Evolutionary conservation across 805 yeast species (phyloP).

Genomic region (Candida pseudofarinosa): DNA sequence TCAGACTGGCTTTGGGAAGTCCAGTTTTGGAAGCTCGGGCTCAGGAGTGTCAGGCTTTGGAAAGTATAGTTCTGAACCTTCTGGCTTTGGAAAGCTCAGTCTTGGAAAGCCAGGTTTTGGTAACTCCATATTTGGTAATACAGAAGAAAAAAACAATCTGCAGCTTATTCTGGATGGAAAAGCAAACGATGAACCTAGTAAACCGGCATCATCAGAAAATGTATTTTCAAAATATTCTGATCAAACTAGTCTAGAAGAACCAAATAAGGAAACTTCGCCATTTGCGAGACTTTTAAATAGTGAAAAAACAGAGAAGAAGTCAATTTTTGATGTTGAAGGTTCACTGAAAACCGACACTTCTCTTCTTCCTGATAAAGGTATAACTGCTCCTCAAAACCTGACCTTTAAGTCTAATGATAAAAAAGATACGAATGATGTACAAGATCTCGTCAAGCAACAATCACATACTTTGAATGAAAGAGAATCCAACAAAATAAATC

Average conservation of each 20-base stretch:
- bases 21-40: conserved; percentile 2
- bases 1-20: conserved; percentile 1
- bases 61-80: not conserved
- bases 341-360: not conserved
- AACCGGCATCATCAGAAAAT: not conserved
- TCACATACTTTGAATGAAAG: no score
- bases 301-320: not conserved
- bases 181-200: not conserved
- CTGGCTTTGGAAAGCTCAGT: not conserved
- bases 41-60: conserved; percentile 1
- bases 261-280: conserved; percentile 5
- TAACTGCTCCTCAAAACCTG: no score
- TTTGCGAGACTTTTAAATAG: conserved; percentile 4
- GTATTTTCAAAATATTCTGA: conserved; percentile 2
- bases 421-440: no score
- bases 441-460: no score
- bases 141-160: not conserved
- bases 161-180: not conserved
- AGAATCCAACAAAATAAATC: no score
- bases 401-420: no score
- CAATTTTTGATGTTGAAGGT: not conserved
- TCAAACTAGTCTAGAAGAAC: not conserved
- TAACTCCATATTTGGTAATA: not conserved
- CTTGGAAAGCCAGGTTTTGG: not conserved
- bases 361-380: not conserved